These are phyloP conservation scores for Sanghuangporus baumii DNA, from an alignment of 1,284 basidiomycete genomes.

Conservation along the genomic window DNA sequence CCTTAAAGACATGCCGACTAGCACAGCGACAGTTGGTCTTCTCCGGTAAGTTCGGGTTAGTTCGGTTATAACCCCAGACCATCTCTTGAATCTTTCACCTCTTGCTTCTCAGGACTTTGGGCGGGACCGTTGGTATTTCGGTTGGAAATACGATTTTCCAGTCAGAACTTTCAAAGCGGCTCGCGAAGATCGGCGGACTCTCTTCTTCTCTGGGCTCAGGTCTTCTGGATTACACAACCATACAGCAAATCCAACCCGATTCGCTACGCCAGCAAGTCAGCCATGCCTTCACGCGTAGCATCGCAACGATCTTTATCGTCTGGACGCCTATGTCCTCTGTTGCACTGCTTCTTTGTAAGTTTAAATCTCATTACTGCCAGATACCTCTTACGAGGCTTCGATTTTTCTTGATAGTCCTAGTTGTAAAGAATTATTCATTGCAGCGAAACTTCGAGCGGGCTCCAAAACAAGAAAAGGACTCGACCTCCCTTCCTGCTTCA, in stretches of 20 bases:
- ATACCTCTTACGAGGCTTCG: not conserved
- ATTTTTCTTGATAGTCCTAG: not conserved
- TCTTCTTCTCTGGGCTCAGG: not conserved
- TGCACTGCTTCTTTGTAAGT: constrained; percentile 1
- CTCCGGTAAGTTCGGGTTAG: constrained; percentile 23
- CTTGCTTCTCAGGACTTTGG: not conserved
- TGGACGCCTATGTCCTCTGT: constrained; percentile 7
- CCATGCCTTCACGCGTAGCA: constrained; percentile 11
- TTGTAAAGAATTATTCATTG: constrained; percentile 2
- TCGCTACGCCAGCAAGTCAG: constrained; percentile 11
- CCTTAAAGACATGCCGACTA: constrained; percentile 36
- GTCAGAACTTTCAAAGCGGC: not conserved
- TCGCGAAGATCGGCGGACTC: constrained; percentile 5
- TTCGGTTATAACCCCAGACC: no score
- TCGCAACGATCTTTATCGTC: constrained; percentile 14
- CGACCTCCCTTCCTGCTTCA: no score
- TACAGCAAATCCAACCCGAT: constrained; percentile 19
- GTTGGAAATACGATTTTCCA: constrained; percentile 8
- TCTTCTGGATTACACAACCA: constrained; percentile 18
- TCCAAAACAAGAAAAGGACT: not conserved
- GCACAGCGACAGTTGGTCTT: constrained; percentile 32
- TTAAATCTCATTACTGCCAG: no score
- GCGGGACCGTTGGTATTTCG: constrained; percentile 11
- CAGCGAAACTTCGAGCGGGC: constrained; percentile 5
- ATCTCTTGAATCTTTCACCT: no score